Evolutionary conservation across 2,329 filamentous ascomycete species (phyloP).

Genomic region (Exophiala spinifera): DNA sequence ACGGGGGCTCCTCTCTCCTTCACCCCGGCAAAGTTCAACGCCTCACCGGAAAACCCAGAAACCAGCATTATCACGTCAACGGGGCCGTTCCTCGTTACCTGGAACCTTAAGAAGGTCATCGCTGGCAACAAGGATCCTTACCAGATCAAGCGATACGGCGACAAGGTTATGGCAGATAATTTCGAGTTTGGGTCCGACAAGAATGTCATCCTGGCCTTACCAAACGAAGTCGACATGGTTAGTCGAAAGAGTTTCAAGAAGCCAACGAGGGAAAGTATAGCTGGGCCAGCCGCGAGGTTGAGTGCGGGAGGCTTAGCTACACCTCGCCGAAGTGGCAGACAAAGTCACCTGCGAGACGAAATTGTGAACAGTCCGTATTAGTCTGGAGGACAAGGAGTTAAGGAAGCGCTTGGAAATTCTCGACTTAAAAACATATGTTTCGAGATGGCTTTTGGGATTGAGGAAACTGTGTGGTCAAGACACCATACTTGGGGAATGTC

Average conservation of each 20-base stretch:
- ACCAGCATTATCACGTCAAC: conserved; percentile 96
- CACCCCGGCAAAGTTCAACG: conserved; percentile 91
- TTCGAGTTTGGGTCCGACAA: conserved; percentile 97
- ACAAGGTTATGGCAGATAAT: conserved; percentile 96
- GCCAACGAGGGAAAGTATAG: conserved; percentile 91
- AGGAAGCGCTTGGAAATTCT: background rate
- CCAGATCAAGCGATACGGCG: conserved; percentile 91
- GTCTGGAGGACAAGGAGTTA: background rate
- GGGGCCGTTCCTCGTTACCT: conserved; percentile 93
- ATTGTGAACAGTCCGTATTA: conserved; percentile 71
- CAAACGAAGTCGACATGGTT: conserved; percentile 98
- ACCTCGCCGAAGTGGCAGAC: conserved; percentile 46
- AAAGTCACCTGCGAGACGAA: conserved; percentile 64
- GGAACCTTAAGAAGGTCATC: conserved; percentile 88
- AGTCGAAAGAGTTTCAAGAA: conserved; percentile 78
- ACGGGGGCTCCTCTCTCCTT: conserved; percentile 83
- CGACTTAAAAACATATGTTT: background rate
- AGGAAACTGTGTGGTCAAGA: too few species aligned
- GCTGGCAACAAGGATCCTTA: conserved; percentile 81
- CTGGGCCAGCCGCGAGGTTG: conserved; percentile 53
- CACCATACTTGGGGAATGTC: too few species aligned
- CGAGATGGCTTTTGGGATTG: too few species aligned
- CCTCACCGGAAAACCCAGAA: conserved; percentile 73
- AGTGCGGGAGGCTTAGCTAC: conserved; percentile 39
- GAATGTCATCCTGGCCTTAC: conserved; percentile 94